Percentiles rank a stretch among this genome's conserved stretches.
These are phyloP conservation scores for Euphrasia arctica DNA, from an alignment of 305 asterid species.

Conservation along the genomic window DNA sequence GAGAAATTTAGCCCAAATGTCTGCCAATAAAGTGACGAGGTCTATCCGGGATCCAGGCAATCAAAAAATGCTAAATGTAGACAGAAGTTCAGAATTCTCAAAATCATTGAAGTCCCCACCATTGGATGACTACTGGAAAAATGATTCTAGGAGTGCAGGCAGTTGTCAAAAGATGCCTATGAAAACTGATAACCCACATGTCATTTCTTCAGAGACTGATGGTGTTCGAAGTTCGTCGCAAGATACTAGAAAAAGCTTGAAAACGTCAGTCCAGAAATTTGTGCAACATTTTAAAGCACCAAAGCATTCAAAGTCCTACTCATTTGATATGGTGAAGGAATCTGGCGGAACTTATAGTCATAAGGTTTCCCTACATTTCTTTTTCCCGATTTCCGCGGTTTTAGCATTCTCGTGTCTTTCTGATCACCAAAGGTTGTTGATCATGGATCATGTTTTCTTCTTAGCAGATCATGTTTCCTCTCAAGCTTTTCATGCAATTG, in stretches of 20 bases:
- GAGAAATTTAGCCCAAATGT: slow-evolving; percentile 24
- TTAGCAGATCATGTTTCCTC: slow-evolving; percentile 41
- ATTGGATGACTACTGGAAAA: slow-evolving; percentile 33
- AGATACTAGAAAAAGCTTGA: slow-evolving; percentile 37
- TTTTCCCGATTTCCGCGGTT: not conserved
- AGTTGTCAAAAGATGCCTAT: slow-evolving; percentile 27
- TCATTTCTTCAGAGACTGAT: slow-evolving; percentile 36
- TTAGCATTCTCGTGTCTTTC: slow-evolving; percentile 11
- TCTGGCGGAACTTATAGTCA: slow-evolving; percentile 32
- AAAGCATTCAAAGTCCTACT: slow-evolving; percentile 39
- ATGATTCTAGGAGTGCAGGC: slow-evolving; percentile 34
- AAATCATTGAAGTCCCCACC: slow-evolving; percentile 32
- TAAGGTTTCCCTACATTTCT: slow-evolving; percentile 32
- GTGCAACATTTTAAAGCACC: slow-evolving; percentile 50
- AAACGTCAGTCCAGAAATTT: slow-evolving; percentile 49
- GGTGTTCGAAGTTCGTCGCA: slow-evolving; percentile 28
- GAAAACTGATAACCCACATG: slow-evolving; percentile 24
- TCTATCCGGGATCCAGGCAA: slow-evolving; percentile 32
- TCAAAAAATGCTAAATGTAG: slow-evolving; percentile 32
- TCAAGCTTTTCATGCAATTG: slow-evolving; percentile 48
- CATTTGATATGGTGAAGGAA: slow-evolving; percentile 33
- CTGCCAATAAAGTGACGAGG: slow-evolving; percentile 28
- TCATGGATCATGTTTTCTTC: slow-evolving; percentile 23
- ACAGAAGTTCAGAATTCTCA: slow-evolving; percentile 30
- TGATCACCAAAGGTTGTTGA: slow-evolving; percentile 13